Evolutionary conservation across 2,329 filamentous ascomycete species (phyloP).

Genomic region (Botryotinia convoluta): DNA sequence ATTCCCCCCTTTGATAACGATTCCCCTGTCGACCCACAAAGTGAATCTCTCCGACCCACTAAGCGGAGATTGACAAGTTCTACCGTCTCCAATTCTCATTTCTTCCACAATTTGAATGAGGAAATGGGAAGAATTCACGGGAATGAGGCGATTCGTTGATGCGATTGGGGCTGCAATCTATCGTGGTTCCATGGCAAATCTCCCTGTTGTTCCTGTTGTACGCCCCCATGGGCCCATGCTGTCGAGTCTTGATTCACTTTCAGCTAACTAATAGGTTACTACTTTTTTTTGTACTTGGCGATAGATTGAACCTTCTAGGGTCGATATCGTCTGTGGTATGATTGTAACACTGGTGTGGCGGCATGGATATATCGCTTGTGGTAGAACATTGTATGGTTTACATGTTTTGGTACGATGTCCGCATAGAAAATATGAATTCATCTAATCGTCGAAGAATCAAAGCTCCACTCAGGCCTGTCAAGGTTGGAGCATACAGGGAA

Average conservation of each 20-base stretch:
- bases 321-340: background rate
- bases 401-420: background rate
- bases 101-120: background rate
- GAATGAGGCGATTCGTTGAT: background rate
- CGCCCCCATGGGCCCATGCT: background rate
- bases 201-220: background rate
- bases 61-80: conserved; percentile 10
- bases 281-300: background rate
- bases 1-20: conserved; percentile 15
- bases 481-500: background rate
- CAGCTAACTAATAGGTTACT: background rate
- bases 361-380: background rate
- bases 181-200: background rate
- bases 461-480: background rate
- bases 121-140: background rate
- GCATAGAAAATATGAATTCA: background rate
- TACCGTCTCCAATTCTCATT: conserved; percentile 1
- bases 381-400: background rate
- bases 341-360: background rate
- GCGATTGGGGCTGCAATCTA: background rate
- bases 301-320: background rate
- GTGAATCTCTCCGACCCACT: conserved; percentile 12
- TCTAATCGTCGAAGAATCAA: background rate
- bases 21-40: conserved; percentile 7
- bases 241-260: background rate